phyloP scores from a whole-genome alignment of 805 yeast species.

The Monosporozyma siamensis region DNA sequence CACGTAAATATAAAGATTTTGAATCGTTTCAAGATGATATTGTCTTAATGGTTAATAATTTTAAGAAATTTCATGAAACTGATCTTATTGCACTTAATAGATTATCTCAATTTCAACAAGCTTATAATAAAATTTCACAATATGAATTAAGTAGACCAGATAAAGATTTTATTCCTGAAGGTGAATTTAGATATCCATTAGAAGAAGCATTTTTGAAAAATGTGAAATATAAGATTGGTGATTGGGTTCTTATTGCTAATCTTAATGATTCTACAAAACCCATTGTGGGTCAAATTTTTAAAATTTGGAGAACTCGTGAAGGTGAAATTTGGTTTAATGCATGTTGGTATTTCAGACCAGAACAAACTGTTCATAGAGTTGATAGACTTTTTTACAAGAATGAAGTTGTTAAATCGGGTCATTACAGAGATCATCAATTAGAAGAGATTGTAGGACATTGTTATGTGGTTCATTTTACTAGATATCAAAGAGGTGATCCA shows the following conservation, averaged over 20 bases:
- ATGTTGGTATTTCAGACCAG: slow-evolving; percentile 97
- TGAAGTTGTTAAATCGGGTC: slow-evolving; percentile 95
- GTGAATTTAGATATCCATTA: slow-evolving; percentile 66
- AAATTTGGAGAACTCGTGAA: slow-evolving; percentile 78
- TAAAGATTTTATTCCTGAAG: slow-evolving; percentile 53
- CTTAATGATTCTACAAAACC: slow-evolving; percentile 86
- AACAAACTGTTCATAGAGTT: slow-evolving; percentile 89
- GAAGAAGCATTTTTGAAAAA: slow-evolving; percentile 68
- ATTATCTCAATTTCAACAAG: slow-evolving; percentile 52
- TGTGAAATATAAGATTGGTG: slow-evolving; percentile 74
- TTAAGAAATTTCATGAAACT: slow-evolving; percentile 53
- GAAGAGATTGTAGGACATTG: slow-evolving; percentile 89
- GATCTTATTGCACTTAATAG: slow-evolving; percentile 51
- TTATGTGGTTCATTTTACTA: slow-evolving; percentile 87
- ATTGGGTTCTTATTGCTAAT: slow-evolving; percentile 84
- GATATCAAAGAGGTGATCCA: slow-evolving; percentile 92
- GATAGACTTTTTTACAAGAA: slow-evolving; percentile 86
- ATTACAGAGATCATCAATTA: slow-evolving; percentile 86
- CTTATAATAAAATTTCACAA: slow-evolving; percentile 47
- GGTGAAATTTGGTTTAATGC: slow-evolving; percentile 84
- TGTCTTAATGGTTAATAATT: slow-evolving; percentile 63
- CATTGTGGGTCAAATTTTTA: slow-evolving; percentile 85
- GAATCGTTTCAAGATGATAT: slow-evolving; percentile 73
- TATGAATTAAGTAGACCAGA: slow-evolving; percentile 77
- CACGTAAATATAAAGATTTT: slow-evolving; percentile 69